Base-by-base conservation (phyloP, 495 filamentous ascomycete species). In the Xylaria venustula region DNA sequence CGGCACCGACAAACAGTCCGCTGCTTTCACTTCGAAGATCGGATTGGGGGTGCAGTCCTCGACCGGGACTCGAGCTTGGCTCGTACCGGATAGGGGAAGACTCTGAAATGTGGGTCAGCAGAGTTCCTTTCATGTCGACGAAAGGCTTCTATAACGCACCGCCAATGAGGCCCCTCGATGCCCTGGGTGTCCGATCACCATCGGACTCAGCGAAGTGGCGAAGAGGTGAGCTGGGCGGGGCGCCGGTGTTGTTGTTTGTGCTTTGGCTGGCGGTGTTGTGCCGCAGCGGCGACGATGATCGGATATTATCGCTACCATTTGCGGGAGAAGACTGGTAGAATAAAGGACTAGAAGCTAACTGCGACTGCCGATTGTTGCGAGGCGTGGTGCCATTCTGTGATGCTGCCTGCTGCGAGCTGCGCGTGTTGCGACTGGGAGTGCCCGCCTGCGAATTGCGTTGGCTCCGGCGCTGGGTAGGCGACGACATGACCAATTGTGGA, bases 31-130 rank as follows among this genome's bases (percentile, higher is more conserved):
- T 93, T 54, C 81, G 82, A 52, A 88, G 77, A 69, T 89, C 83
- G 40, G 87, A 85, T 64, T 85, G 85, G 54, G 83, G 84, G 60
- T 75, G 72, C 50, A 81, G 75, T 58, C 79, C 79, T 57, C 85
- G 83, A 19, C 84, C 85, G 2, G 91, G 91, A 70, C 90, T 94
- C 32, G 92, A 94, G 70, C 90, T 95, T 47, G 92, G 83, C 28
- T 88, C 88, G 67, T 96, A 97, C 63, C 87, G 87, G 64, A 97
- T 91, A 1, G 92, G 92, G 7, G 92, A 97, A 0, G 92, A 97
- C 64, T 92, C 92, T 95, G 55, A 22, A 42, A 4, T 8, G 55
- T 32, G 34, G 7, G 54, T 74, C 60, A 73, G 65, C 23, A 55
- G 28, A 3, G 37, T n/a, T 5, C 4, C 45, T 23, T 37, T 40